Conservation (phyloP, 2,329 filamentous ascomycete genomes). For the Fusarium sarcochroum region DNA sequence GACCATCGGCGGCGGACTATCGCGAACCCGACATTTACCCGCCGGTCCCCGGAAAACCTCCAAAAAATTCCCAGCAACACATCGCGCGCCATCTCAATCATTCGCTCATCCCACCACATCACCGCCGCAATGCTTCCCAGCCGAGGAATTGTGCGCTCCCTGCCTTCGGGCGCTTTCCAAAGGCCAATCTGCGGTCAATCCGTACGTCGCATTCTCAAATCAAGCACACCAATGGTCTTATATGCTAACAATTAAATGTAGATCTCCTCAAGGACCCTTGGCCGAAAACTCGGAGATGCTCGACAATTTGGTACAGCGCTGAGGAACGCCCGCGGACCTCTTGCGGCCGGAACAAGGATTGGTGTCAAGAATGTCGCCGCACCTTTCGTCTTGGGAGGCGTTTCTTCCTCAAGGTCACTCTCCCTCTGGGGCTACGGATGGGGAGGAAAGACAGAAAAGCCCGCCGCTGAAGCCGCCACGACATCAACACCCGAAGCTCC, state of each 20-base stretch:
- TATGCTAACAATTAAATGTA: slow-evolving; percentile 23
- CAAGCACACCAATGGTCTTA: slow-evolving; percentile 1
- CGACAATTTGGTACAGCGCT: slow-evolving; percentile 55
- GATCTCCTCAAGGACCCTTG: slow-evolving; percentile 47
- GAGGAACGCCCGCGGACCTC: slow-evolving; percentile 40
- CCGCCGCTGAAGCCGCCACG: slow-evolving; percentile 32
- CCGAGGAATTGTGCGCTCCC: slow-evolving; percentile 59
- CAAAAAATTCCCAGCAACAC: slow-evolving; percentile 50
- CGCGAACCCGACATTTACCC: slow-evolving; percentile 55
- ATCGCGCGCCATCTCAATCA: slow-evolving; percentile 27
- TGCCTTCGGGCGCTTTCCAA: slow-evolving; percentile 53
- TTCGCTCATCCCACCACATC: slow-evolving; percentile 38
- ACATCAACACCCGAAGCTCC: slow-evolving; percentile 39
- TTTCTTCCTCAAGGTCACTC: slow-evolving; percentile 50
- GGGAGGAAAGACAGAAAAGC: slow-evolving; percentile 49
- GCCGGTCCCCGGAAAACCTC: slow-evolving; percentile 42
- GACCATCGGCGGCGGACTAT: slow-evolving; percentile 31
- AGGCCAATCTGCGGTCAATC: slow-evolving; percentile 50
- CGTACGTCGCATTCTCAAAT: slow-evolving; percentile 40
- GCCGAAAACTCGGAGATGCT: slow-evolving; percentile 52
- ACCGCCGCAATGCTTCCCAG: slow-evolving; percentile 61
- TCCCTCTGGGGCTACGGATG: slow-evolving; percentile 54
- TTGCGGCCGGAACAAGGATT: slow-evolving; percentile 44
- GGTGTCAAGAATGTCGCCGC: slow-evolving; percentile 41
- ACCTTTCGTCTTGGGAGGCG: slow-evolving; percentile 51